Base-by-base conservation (phyloP, 2,329 filamentous ascomycete genomes). In the Penicillium sp. region DNA sequence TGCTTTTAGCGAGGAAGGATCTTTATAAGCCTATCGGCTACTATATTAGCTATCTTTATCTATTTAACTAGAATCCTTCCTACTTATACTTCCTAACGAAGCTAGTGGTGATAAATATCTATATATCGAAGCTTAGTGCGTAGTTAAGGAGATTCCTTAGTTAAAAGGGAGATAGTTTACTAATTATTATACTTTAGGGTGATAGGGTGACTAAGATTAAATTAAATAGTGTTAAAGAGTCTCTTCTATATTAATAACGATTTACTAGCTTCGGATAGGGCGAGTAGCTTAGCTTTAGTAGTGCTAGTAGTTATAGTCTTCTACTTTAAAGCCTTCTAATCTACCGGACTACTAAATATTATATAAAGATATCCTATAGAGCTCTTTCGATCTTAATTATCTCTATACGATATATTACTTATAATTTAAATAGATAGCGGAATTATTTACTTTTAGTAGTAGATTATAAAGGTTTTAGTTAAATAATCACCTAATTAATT, bases 101-200 rank as follows among this genome's bases (percentile, higher is more conserved):
- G n/a, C n/a, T n/a, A n/a, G n/a, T n/a, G n/a, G n/a, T n/a, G n/a
- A n/a, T n/a, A n/a, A n/a, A n/a, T n/a, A n/a, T n/a, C n/a, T n/a
- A n/a, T n/a, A n/a, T n/a, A n/a, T n/a, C n/a, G n/a, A n/a, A n/a
- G n/a, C n/a, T n/a, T n/a, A n/a, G n/a, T n/a, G n/a, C n/a, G n/a
- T n/a, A n/a, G n/a, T n/a, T n/a, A n/a, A n/a, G n/a, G n/a, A n/a
- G n/a, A n/a, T n/a, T n/a, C n/a, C n/a, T n/a, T n/a, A n/a, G n/a
- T n/a, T n/a, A n/a, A n/a, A n/a, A n/a, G n/a, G n/a, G n/a, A n/a
- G n/a, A n/a, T n/a, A n/a, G n/a, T n/a, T n/a, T n/a, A n/a, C 30
- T 53, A n/a, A 26, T 68, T 68, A 44, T 68, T 57, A 35, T 56
- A 66, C 2, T 8, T 9, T 0, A 60, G n/a, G 1, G 24, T 2